phyloP scores from a whole-genome alignment of 2,329 filamentous ascomycete species.

The Xylogone sp. region DNA sequence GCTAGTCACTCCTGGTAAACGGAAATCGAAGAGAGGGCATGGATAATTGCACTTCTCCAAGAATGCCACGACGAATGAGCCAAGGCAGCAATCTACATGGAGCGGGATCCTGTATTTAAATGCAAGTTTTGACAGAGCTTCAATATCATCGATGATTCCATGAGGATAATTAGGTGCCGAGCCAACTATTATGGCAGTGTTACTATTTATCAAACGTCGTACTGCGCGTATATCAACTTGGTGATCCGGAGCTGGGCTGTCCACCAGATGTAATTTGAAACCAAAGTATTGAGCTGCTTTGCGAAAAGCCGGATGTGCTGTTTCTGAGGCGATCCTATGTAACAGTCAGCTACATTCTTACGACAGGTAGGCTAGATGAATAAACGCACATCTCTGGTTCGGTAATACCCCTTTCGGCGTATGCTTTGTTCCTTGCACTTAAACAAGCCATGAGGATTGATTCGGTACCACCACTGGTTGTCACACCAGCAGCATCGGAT shows the following conservation, averaged over 20 bases:
- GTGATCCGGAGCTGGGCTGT: constrained; percentile 76
- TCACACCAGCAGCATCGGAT: constrained; percentile 73
- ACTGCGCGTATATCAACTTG: constrained; percentile 76
- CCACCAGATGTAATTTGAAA: constrained; percentile 83
- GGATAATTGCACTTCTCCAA: constrained; percentile 86
- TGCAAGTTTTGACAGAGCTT: constrained; percentile 75
- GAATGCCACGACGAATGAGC: constrained; percentile 86
- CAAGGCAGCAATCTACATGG: constrained; percentile 94
- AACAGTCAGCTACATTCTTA: constrained; percentile 15
- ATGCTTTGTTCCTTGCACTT: constrained; percentile 81
- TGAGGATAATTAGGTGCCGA: constrained; percentile 95
- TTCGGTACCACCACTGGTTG: constrained; percentile 87
- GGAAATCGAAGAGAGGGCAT: constrained; percentile 82
- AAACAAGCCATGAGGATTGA: constrained; percentile 92
- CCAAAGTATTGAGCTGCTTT: constrained; percentile 93
- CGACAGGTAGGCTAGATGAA: background rate
- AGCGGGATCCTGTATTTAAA: constrained; percentile 73
- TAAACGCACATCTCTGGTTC: constrained; percentile 78
- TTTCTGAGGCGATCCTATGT: constrained; percentile 78
- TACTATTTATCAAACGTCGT: constrained; percentile 81
- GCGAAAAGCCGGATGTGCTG: constrained; percentile 89
- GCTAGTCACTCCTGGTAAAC: constrained; percentile 83
- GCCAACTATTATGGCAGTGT: constrained; percentile 86
- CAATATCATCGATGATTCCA: constrained; percentile 92
- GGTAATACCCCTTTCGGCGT: constrained; percentile 74